phyloP scores from a whole-genome alignment of 148 eudicot genomes.

The Pouteria glomerata region DNA sequence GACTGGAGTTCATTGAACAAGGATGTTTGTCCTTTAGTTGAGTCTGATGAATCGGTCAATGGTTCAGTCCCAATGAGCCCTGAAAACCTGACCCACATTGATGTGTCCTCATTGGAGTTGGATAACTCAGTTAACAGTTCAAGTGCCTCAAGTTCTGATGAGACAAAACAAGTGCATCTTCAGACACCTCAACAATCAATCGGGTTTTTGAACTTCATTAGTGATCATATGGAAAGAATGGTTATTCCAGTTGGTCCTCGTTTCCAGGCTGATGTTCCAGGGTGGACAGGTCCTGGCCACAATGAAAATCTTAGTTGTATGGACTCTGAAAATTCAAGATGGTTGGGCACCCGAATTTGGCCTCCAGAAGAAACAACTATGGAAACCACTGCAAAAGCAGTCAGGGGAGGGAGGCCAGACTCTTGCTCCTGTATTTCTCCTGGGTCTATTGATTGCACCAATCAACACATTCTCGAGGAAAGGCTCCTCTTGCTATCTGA shows the following conservation, averaged over 20 bases:
- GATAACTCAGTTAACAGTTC: conserved; percentile 8
- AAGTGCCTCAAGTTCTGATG: conserved; percentile 4
- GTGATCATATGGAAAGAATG: conserved; percentile 17
- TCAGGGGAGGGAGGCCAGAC: conserved; percentile 33
- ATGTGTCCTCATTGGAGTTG: not conserved
- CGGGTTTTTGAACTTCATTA: conserved; percentile 21
- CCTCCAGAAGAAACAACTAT: conserved; percentile 11
- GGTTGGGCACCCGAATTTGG: conserved; percentile 40
- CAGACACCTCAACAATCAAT: conserved; percentile 23
- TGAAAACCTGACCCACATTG: conserved; percentile 7
- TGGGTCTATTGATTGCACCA: conserved; percentile 25
- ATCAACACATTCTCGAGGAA: conserved; percentile 24
- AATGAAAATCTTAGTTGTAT: not conserved
- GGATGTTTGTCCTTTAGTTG: conserved; percentile 15
- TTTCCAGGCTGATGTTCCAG: conserved; percentile 41
- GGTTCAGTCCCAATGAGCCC: conserved; percentile 17
- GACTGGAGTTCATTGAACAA: conserved; percentile 6
- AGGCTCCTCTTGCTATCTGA: conserved; percentile 23
- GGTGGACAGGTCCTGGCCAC: conserved; percentile 22
- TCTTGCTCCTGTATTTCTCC: conserved; percentile 34
- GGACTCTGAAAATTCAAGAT: conserved; percentile 25
- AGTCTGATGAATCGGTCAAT: conserved; percentile 27
- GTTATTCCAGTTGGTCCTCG: conserved; percentile 36
- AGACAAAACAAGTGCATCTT: not conserved
- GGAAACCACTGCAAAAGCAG: not conserved